Percentiles rank a stretch among this genome's conserved stretches.
Evolutionary conservation across 2,329 filamentous ascomycete genomes (phyloP).

Genomic region (Thermoascus crustaceus): DNA sequence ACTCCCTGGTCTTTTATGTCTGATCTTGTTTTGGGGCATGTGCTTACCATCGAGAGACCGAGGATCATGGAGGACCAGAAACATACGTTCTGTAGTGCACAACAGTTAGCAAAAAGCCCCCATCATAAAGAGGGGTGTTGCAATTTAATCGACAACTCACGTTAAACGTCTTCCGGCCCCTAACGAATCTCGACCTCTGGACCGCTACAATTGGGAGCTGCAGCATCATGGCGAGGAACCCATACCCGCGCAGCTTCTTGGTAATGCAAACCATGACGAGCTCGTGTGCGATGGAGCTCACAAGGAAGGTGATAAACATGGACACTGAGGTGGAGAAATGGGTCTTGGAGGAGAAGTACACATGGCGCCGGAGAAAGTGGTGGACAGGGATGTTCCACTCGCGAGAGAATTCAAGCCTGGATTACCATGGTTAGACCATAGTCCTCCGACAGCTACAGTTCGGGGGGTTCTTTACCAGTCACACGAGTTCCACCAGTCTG

Average conservation of each 20-base stretch:
- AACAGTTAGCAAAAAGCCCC: slow-evolving; percentile 6
- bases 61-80: slow-evolving; percentile 92
- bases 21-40: slow-evolving; percentile 4
- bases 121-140: not conserved
- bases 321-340: slow-evolving; percentile 69
- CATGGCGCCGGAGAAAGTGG: slow-evolving; percentile 87
- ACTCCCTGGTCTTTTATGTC: not conserved
- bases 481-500: slow-evolving; percentile 59
- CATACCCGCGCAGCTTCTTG: slow-evolving; percentile 90
- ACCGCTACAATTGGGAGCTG: slow-evolving; percentile 92
- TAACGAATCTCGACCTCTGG: slow-evolving; percentile 71
- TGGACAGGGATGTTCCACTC: slow-evolving; percentile 99
- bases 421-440: slow-evolving; percentile 3
- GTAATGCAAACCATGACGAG: slow-evolving; percentile 97
- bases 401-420: slow-evolving; percentile 81
- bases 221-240: slow-evolving; percentile 90
- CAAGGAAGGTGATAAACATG: slow-evolving; percentile 83
- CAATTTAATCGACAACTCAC: slow-evolving; percentile 24
- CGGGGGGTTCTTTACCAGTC: slow-evolving; percentile 46
- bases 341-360: slow-evolving; percentile 74
- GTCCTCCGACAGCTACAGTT: slow-evolving; percentile 38
- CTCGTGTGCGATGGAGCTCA: slow-evolving; percentile 84
- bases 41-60: slow-evolving; percentile 66
- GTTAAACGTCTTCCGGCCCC: slow-evolving; percentile 68
- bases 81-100: slow-evolving; percentile 55